These are phyloP conservation scores for Exutisphaerella laricina DNA, from an alignment of 2,329 filamentous ascomycete species.

Conservation along the genomic window DNA sequence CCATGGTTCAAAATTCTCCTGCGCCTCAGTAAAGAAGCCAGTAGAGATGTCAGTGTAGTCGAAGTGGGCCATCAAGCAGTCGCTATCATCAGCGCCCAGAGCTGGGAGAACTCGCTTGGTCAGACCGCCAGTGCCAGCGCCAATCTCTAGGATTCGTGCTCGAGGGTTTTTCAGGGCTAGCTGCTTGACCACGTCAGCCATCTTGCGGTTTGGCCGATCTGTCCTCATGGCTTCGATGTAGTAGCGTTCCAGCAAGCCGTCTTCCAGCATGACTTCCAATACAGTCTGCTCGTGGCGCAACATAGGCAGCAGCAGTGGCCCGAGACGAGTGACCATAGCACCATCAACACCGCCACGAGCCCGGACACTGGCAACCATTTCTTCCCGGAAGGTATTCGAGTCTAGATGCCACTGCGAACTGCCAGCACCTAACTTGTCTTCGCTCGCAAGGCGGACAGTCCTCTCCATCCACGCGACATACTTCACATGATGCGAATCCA, in stretches of 20 bases:
- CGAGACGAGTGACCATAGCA: neutral
- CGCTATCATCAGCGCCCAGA: neutral
- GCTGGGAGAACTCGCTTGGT: neutral
- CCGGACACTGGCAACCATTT: too few species aligned
- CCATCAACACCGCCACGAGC: too few species aligned
- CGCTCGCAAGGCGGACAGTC: too few species aligned
- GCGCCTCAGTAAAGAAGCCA: neutral
- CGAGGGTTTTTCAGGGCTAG: neutral
- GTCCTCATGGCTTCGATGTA: neutral
- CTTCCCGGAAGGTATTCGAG: too few species aligned
- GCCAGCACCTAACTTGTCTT: too few species aligned
- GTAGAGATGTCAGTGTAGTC: neutral
- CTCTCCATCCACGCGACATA: too few species aligned
- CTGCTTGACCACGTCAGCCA: neutral
- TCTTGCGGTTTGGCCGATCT: neutral
- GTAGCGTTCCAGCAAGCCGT: neutral
- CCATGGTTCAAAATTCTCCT: neutral
- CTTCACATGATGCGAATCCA: too few species aligned
- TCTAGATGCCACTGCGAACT: too few species aligned
- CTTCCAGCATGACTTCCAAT: conserved; percentile 4
- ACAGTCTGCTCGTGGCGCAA: neutral
- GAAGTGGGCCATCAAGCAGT: neutral
- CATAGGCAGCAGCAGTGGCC: neutral
- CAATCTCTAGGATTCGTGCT: neutral
- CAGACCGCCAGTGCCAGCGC: neutral